Evolutionary conservation across 148 eudicot species (phyloP).

Genomic region (Rhododendron molle): DNA sequence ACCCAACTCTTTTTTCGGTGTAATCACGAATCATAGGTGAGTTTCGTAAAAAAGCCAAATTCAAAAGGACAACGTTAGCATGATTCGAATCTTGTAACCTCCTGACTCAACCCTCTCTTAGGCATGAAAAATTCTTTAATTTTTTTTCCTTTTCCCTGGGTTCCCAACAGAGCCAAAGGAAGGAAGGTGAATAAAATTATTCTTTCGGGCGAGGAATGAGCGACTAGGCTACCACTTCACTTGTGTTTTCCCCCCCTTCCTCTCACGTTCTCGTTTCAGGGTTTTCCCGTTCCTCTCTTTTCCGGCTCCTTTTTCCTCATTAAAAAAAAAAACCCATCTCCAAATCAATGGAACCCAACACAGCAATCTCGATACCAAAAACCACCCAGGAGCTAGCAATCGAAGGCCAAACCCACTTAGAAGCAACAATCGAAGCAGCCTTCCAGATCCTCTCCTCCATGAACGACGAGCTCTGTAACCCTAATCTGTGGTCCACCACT

Average conservation of each 20-base stretch:
- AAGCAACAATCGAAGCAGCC: slow-evolving; percentile 77
- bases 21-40: no score
- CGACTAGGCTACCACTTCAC: no score
- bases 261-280: background rate
- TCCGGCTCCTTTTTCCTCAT: background rate
- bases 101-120: no score
- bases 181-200: no score
- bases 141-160: no score
- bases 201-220: no score
- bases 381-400: slow-evolving; percentile 59
- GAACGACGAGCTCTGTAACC: slow-evolving; percentile 94
- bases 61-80: no score
- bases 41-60: no score
- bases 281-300: background rate
- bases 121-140: no score
- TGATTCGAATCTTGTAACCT: no score
- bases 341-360: slow-evolving; percentile 41
- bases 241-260: background rate
- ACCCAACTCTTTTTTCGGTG: no score
- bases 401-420: slow-evolving; percentile 76
- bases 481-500: slow-evolving; percentile 63
- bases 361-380: slow-evolving; percentile 7
- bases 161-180: no score
- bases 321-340: background rate
- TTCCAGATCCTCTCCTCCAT: slow-evolving; percentile 76